Evolutionary conservation across 176 grass and related monocot genomes (phyloP).

Genomic region (Stipa capillata): DNA sequence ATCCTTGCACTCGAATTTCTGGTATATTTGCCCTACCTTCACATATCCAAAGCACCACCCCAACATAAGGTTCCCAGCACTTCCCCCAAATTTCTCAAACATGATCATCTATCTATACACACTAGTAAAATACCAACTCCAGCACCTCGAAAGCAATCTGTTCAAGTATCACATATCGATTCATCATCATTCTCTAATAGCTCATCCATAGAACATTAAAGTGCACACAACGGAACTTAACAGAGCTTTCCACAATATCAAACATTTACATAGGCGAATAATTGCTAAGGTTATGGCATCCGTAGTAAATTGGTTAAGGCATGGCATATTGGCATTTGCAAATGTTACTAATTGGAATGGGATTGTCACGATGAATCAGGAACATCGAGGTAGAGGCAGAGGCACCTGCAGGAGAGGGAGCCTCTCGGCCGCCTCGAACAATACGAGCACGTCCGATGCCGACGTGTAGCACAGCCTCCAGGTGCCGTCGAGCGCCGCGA

Average conservation of each 20-base stretch:
- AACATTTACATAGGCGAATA: background rate
- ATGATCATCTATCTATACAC: background rate
- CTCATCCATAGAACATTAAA: background rate
- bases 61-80: background rate
- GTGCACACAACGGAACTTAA: background rate
- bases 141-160: background rate
- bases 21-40: constrained; percentile 88
- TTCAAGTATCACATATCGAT: background rate
- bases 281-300: background rate
- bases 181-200: background rate
- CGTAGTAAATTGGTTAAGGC: background rate
- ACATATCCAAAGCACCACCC: constrained; percentile 10
- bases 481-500: constrained; percentile 65
- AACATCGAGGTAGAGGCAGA: background rate
- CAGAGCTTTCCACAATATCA: background rate
- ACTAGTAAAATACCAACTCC: background rate
- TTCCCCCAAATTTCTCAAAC: background rate
- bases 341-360: background rate
- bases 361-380: background rate
- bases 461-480: constrained; percentile 95
- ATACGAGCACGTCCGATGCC: constrained; percentile 70
- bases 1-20: constrained; percentile 94
- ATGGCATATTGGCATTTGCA: background rate
- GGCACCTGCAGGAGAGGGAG: constrained; percentile 64
- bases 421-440: constrained; percentile 80